Base-by-base conservation (phyloP, 345 rosid species). In the Anacardium occidentale region DNA sequence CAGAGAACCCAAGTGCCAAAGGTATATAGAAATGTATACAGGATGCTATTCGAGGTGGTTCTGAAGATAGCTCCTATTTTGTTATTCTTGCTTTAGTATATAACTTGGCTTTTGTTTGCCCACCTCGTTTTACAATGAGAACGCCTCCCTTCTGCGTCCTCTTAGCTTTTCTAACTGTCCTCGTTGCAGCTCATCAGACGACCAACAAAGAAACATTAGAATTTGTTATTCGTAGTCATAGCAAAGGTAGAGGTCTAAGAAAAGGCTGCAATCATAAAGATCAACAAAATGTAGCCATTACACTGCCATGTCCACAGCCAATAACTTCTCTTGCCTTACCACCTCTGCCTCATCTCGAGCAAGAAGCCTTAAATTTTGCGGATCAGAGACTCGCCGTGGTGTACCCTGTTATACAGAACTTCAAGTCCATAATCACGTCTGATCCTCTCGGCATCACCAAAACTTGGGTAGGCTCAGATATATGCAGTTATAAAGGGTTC, bases 401-500 rank as follows among this genome's bases (percentile, higher is more conserved):
- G n/a, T 90, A 88, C 83, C 89, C 98, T 13, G 69, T 87, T 5
- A 88, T 94, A 81, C 98, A 94, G 59, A 81, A 80, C 1, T 91
- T 94, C 77, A 91, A 86, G 83, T 91, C 90, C 63, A 68, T 67
- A 42, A 85, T 91, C 74, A 82, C 91, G 25, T 88, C 84, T 0
- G 97, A 94, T 73, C 97, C 93, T 26, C 83, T 86, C 10, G 79
- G 83, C 45, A 79, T 94, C 80, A 87, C 97, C 7, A 76, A 79
- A 21, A 83, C 97, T 8, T 91, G 97, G 98, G 73, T 40, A 0
- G 97, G 97, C 61, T 77, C 91, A 17, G 88, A 94, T 69, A 78
- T 94, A 32, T 90, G 98, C 78, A 90, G 59, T 29, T 91, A 94
- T 79, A 84, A 66, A 81, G 98, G 97, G 24, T 94, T 94, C 77